phyloP scores from a whole-genome alignment of 2,329 filamentous ascomycete species.

The Ophiostoma himal-ulmi region DNA sequence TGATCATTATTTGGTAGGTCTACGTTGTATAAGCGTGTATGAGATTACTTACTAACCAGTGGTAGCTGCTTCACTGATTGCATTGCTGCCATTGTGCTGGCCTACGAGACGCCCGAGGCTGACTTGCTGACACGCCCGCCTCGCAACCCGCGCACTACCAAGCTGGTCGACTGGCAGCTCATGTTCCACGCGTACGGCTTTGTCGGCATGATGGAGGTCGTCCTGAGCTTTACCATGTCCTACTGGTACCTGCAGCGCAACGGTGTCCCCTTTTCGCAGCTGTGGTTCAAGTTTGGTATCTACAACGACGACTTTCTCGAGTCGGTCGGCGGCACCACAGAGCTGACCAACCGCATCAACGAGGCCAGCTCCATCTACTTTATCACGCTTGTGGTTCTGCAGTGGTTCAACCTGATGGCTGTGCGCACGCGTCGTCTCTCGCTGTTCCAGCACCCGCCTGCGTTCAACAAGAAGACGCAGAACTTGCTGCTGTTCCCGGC shows the following conservation, averaged over 20 bases:
- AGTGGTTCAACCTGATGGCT: slow-evolving; percentile 49
- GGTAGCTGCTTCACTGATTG: slow-evolving; percentile 60
- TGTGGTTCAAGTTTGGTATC: neutral
- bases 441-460: slow-evolving; percentile 46
- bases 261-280: slow-evolving; percentile 54
- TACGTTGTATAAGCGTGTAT: slow-evolving; percentile 36
- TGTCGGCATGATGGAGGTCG: slow-evolving; percentile 59
- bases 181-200: slow-evolving; percentile 68
- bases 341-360: slow-evolving; percentile 45
- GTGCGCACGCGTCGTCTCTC: slow-evolving; percentile 48
- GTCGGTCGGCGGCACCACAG: slow-evolving; percentile 36
- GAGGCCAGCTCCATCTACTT: slow-evolving; percentile 50
- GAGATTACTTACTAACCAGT: slow-evolving; percentile 13
- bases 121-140: slow-evolving; percentile 66
- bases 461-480: slow-evolving; percentile 39
- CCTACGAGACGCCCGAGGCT: slow-evolving; percentile 70
- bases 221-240: slow-evolving; percentile 57
- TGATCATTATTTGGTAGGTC: slow-evolving; percentile 55
- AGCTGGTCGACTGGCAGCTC: slow-evolving; percentile 65
- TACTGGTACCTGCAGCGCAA: slow-evolving; percentile 59
- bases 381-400: slow-evolving; percentile 47
- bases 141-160: slow-evolving; percentile 51
- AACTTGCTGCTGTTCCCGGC: slow-evolving; percentile 46
- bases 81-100: slow-evolving; percentile 63
- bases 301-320: slow-evolving; percentile 37